A percentile compares a stretch with the other conserved stretches of the same genome.
Evolutionary conservation across 2,329 filamentous ascomycete species (phyloP).

Genomic region (Aspergillus amoenus): DNA sequence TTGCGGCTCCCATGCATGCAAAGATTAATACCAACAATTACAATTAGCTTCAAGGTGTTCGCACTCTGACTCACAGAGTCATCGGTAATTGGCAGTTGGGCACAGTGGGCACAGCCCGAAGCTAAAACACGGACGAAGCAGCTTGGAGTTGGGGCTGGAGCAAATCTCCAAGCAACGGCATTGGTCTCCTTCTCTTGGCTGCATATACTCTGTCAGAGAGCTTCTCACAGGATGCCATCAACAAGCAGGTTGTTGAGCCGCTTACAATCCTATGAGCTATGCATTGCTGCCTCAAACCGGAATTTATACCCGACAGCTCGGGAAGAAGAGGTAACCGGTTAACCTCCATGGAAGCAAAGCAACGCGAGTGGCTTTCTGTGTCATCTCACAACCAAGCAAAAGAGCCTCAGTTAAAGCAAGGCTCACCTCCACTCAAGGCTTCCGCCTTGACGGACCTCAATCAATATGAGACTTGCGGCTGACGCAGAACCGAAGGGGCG

Average conservation of each 20-base stretch:
- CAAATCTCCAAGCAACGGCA: not conserved
- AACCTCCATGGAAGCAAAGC: not conserved
- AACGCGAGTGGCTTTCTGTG: constrained; percentile 6
- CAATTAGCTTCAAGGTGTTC: not conserved
- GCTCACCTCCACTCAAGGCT: not conserved
- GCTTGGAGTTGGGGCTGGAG: not conserved
- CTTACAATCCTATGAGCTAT: not conserved
- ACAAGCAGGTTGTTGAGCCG: constrained; percentile 4
- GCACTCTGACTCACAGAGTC: not conserved
- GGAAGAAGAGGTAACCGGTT: not conserved
- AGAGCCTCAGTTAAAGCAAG: constrained; percentile 4
- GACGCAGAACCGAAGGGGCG: not conserved
- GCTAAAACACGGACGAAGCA: not conserved
- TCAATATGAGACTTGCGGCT: not conserved
- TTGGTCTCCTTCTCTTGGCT: not conserved
- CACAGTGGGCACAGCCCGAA: not conserved
- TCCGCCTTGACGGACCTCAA: constrained; percentile 3
- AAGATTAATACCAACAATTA: not conserved
- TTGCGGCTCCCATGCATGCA: too few relatives aligned
- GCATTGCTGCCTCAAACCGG: not conserved
- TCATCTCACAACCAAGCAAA: constrained; percentile 1
- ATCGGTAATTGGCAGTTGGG: not conserved
- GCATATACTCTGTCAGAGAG: not conserved
- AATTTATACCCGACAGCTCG: not conserved
- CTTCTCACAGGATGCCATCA: not conserved